Base-by-base conservation (phyloP, 139 green algal species). In the Limnomonas spitsbergensis region DNA sequence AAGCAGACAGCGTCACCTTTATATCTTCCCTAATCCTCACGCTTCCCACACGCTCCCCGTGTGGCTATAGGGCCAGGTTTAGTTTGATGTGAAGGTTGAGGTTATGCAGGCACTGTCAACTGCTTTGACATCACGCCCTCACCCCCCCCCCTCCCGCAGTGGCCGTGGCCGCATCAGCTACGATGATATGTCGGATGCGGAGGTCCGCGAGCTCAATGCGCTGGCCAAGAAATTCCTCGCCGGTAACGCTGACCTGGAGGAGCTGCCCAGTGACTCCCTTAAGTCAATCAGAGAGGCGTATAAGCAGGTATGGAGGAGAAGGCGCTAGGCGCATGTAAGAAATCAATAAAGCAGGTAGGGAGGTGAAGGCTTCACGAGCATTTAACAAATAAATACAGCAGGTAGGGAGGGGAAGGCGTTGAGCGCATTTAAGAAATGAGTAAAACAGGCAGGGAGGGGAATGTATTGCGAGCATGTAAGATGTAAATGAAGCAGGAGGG, bases 1-100 rank as follows among this genome's bases (percentile, higher is more conserved):
- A n/a, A 35, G 91, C 91, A 81, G 87, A 92, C 80, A 91, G 95
- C 86, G 86, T 96, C 39, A 87, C 89, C 24, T 94, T 95, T 90
- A 71, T 87, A 0, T 91, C 95, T 73, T 87, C 89, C 47, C 84
- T 96, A 82, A 87, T 76, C 34, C 87, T 87, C n/a, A 69, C n/a
- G n/a, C n/a, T n/a, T n/a, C n/a, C n/a, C n/a, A n/a, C n/a, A n/a
- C n/a, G n/a, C n/a, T n/a, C n/a, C 69, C 7, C 38, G 38, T 47
- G 72, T 47, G 72, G 7, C 27, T 66, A 27, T 66, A 34, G 24
- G 72, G 4, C 24, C 9, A 27, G 4, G 27, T 78, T 38, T 35
- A 9, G 9, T 38, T 47, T 38, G 27, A 78, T 66, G 40, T 78
- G 35, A 7, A n/a, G 14, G 69, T 31, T 73, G 26, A 2, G 7